phyloP scores from a whole-genome alignment of 202 grass and related monocot species.

The Schoenoplectus triqueter region DNA sequence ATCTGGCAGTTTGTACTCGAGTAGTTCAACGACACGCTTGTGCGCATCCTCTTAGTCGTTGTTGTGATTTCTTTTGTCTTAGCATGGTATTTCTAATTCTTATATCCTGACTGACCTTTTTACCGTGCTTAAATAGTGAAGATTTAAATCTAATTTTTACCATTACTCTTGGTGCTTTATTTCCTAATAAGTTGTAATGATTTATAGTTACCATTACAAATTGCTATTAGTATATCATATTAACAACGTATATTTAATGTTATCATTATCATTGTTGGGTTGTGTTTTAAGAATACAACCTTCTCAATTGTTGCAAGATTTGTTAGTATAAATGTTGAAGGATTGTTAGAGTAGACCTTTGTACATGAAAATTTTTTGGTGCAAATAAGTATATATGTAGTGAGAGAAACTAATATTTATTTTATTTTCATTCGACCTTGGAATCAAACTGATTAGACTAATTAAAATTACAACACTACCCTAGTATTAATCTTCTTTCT shows the following conservation, averaged over 20 bases:
- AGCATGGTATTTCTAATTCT: conserved; percentile 50
- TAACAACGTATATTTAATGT: background rate
- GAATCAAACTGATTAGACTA: too few species aligned
- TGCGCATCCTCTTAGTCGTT: conserved; percentile 86
- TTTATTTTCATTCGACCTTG: too few species aligned
- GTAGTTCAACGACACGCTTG: conserved; percentile 93
- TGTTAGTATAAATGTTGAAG: conserved; percentile 8
- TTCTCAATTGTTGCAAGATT: conserved; percentile 12
- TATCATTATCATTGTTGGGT: background rate
- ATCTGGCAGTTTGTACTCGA: conserved; percentile 86
- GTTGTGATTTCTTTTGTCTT: conserved; percentile 88
- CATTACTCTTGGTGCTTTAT: background rate
- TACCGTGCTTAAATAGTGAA: background rate
- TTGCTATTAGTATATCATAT: background rate
- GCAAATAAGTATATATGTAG: too few species aligned
- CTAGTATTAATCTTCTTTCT: too few species aligned
- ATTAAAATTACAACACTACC: too few species aligned
- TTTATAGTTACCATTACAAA: conserved; percentile 7
- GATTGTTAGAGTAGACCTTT: background rate
- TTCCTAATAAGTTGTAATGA: background rate
- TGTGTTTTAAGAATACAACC: background rate
- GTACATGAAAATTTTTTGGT: too few species aligned
- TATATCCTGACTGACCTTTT: background rate
- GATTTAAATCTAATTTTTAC: background rate
- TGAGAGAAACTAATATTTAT: too few species aligned